Evolutionary conservation across 78 protist genomes (phyloP), one percentile per base, ranked within the genome.

Genomic region (Dictyostelium discoideum): DNA sequence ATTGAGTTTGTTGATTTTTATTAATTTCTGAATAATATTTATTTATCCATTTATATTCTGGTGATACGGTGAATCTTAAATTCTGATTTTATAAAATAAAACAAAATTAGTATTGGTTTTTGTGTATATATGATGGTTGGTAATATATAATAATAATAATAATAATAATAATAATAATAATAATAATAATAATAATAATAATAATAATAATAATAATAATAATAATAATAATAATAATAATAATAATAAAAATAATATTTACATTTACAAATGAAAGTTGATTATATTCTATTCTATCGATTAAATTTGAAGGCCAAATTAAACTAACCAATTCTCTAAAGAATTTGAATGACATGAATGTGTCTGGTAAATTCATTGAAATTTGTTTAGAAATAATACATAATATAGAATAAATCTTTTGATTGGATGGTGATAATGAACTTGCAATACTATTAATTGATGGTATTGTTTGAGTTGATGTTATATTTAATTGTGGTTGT

Each of bases 281-380:
- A 50, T 20, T 60, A 20, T 57, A 48, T 73, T 87, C 85, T 4
- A 87, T 29, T 42, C 80, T 74, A 1, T 87, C 80, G 8, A 77
- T 40, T 24, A 63, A 26, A 39, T 29, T 80, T 6, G 63, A 18
- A 46, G 95, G 87, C 87, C 88, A 90, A 24, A 90, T 72, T 18
- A 80, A 72, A 13, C 6, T 10, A 22, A 82, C 76, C n/a, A 90
- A 54, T n/a, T 90, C 95, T 72, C 74, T 90, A 50, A 39, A 82
- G 57, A 81, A 20, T 83, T 90, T 90, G 54, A 90, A 90, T 32
- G 95, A 72, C 95, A 90, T 80, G 42, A 90, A 90, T 48, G 77
- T 80, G 57, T 90, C 95, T 24, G 95, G 95, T 72, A 90, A 69
- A 10, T 86, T 18, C 24, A 90, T 90, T 5, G 95, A 42, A 8